A percentile compares a stretch with the other conserved stretches of the same genome.
Evolutionary conservation across 371 early-diverging fungal species (phyloP).

Genomic region (Coemansia linderi): DNA sequence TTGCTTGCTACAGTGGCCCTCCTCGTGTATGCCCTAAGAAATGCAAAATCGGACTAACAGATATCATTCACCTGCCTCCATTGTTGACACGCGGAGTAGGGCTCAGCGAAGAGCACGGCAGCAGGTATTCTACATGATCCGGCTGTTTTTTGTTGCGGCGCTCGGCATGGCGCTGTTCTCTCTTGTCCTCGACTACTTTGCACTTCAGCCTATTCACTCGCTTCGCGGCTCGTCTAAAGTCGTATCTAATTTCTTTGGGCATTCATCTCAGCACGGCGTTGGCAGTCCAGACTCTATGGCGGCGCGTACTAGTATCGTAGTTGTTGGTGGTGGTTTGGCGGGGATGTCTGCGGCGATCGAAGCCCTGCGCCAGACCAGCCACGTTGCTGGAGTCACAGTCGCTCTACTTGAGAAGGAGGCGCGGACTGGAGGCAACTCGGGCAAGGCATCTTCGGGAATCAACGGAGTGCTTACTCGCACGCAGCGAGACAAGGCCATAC

Average conservation of each 20-base stretch:
- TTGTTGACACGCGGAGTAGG: not conserved
- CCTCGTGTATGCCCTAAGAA: not conserved
- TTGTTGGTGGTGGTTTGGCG: constrained; percentile 81
- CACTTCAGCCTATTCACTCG: constrained; percentile 2
- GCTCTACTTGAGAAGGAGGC: constrained; percentile 76
- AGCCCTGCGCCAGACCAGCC: constrained; percentile 57
- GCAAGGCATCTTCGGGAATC: constrained; percentile 98
- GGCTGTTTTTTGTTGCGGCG: constrained; percentile 12
- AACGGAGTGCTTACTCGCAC: constrained; percentile 91
- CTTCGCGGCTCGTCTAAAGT: constrained; percentile 3
- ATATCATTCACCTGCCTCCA: not conserved
- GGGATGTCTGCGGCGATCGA: constrained; percentile 80
- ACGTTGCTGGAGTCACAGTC: constrained; percentile 61
- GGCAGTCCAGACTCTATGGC: constrained; percentile 14
- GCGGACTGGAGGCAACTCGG: constrained; percentile 82
- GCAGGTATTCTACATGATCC: constrained; percentile 7
- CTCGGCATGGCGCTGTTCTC: constrained; percentile 11
- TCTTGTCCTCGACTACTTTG: not conserved
- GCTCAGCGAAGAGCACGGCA: not conserved
- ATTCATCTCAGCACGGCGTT: not conserved
- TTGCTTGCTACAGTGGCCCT: not conserved
- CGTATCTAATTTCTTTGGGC: constrained; percentile 3
- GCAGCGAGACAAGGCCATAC: constrained; percentile 40
- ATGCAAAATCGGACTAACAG: not conserved
- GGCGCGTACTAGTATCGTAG: constrained; percentile 42